Conservation (phyloP, 495 filamentous ascomycete genomes). For the Thozetella sp. region DNA sequence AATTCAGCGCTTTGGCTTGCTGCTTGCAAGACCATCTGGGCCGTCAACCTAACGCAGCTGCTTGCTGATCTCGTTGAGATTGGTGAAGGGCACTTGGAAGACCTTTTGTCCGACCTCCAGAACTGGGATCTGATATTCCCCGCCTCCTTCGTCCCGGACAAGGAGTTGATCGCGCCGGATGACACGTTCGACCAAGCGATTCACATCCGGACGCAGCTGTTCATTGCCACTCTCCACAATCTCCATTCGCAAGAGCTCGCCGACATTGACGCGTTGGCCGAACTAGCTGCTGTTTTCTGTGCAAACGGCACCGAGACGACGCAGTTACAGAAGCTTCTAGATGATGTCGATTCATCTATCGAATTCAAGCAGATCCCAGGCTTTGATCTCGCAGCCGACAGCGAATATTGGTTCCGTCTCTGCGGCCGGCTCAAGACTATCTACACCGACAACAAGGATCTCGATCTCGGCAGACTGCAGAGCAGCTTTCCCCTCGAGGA, state of each 20-base stretch:
- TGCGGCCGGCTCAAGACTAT: constrained; percentile 6
- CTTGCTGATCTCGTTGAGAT: constrained; percentile 10
- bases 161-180: not conserved
- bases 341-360: constrained; percentile 10
- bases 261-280: constrained; percentile 7
- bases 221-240: constrained; percentile 10
- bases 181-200: constrained; percentile 11
- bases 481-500: not conserved
- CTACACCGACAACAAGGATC: constrained; percentile 5
- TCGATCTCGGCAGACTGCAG: not conserved
- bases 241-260: not conserved
- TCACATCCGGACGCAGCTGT: constrained; percentile 24
- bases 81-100: not conserved
- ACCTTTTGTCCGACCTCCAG: constrained; percentile 13
- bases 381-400: constrained; percentile 2
- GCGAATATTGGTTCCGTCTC: not conserved
- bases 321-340: constrained; percentile 8
- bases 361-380: constrained; percentile 9
- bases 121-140: constrained; percentile 15
- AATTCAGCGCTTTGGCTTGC: not conserved
- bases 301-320: constrained; percentile 8
- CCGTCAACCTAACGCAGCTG: constrained; percentile 20
- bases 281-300: constrained; percentile 18
- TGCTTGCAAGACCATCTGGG: constrained; percentile 7
- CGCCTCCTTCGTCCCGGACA: constrained; percentile 6